Percentiles rank a stretch among this genome's conserved stretches.
phyloP scores from a whole-genome alignment of 176 grass and related monocot species.

The Triticum timopheevii region DNA sequence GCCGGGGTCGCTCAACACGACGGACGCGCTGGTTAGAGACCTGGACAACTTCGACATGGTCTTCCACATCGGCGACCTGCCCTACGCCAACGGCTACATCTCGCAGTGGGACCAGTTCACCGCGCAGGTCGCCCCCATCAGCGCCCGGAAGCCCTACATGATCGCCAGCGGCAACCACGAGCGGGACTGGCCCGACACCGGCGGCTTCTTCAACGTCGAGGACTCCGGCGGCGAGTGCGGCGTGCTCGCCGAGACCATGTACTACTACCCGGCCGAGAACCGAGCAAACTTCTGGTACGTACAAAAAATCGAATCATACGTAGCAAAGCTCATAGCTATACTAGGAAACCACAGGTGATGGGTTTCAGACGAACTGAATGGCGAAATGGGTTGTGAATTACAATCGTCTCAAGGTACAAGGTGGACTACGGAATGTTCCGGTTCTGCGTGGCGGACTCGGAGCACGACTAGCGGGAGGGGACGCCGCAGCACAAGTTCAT shows the following conservation, averaged over 20 bases:
- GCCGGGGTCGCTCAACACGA: conserved; percentile 76
- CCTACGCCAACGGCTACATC: conserved; percentile 86
- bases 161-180: conserved; percentile 98
- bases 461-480: conserved; percentile 85
- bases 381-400: too few species aligned
- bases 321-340: too few species aligned
- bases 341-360: too few species aligned
- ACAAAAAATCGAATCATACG: too few species aligned
- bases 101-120: conserved; percentile 99
- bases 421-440: conserved; percentile 90
- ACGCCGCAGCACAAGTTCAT: conserved; percentile 70
- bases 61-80: conserved; percentile 86
- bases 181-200: conserved; percentile 70
- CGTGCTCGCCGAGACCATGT: conserved; percentile 86
- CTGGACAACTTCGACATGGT: conserved; percentile 83
- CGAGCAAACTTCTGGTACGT: conserved; percentile 77
- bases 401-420: conserved; percentile 30
- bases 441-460: conserved; percentile 84
- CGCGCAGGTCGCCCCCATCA: conserved; percentile 67
- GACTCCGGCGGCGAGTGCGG: conserved; percentile 95
- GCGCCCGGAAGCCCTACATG: conserved; percentile 85
- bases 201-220: conserved; percentile 53
- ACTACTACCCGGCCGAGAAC: conserved; percentile 71
- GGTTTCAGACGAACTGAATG: too few species aligned
- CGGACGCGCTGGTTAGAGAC: conserved; percentile 65